A percentile compares a stretch with the other conserved stretches of the same genome.
phyloP scores from a whole-genome alignment of 768 basidiomycete genomes.

The Leccinum obscurum region DNA sequence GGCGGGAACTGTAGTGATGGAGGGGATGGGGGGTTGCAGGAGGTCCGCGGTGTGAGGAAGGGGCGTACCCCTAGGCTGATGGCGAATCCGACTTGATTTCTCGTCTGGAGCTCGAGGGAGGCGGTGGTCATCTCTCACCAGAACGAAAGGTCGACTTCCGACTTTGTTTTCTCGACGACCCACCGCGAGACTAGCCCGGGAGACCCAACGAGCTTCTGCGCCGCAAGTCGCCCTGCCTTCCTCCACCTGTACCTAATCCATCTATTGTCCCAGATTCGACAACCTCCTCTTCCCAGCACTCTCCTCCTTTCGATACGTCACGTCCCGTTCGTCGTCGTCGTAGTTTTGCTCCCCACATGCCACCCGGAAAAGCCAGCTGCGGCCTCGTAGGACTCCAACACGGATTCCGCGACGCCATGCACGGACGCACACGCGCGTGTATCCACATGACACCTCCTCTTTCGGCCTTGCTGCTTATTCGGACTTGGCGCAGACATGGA shows the following conservation, averaged over 20 bases:
- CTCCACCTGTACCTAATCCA: slow-evolving; percentile 25
- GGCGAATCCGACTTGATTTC: slow-evolving; percentile 12
- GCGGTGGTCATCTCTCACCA: slow-evolving; percentile 2
- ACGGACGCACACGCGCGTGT: too few relatives aligned
- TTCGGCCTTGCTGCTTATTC: not conserved
- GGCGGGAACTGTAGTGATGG: slow-evolving; percentile 18
- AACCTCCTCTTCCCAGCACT: not conserved
- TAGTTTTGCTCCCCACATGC: too few relatives aligned
- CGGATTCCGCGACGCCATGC: too few relatives aligned
- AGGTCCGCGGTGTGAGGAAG: slow-evolving; percentile 9
- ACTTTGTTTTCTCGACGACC: not conserved
- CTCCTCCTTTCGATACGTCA: not conserved
- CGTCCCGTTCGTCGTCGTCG: not conserved
- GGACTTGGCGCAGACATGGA: not conserved
- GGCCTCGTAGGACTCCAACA: too few relatives aligned
- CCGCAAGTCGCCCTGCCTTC: slow-evolving; percentile 17
- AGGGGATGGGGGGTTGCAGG: not conserved
- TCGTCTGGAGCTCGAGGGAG: slow-evolving; percentile 3
- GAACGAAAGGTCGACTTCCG: not conserved
- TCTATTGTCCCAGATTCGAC: slow-evolving; percentile 8
- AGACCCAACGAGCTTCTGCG: slow-evolving; percentile 24
- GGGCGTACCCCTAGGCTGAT: slow-evolving; percentile 9
- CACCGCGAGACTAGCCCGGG: slow-evolving; percentile 15
- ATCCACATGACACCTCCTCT: too few relatives aligned
- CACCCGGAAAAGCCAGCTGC: too few relatives aligned